phyloP scores from a whole-genome alignment of 768 basidiomycete genomes.

The Sistotremastrum niveocremeum region DNA sequence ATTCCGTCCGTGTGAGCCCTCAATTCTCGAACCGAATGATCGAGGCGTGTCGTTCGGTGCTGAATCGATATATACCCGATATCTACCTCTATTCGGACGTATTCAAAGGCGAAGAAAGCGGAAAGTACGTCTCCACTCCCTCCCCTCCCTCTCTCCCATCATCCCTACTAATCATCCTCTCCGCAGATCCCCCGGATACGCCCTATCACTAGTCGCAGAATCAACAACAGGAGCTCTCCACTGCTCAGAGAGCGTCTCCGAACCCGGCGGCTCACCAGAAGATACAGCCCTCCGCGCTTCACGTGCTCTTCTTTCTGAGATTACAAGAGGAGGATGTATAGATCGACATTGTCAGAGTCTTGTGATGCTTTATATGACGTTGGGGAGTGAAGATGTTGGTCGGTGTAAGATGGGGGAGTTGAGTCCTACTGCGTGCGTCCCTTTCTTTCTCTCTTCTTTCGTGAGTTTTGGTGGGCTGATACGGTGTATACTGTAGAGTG shows the following conservation, averaged over 20 bases:
- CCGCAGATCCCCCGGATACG: conserved; percentile 87
- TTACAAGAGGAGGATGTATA: conserved; percentile 76
- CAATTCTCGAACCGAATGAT: conserved; percentile 98
- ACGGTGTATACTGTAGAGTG: no score
- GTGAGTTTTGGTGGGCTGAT: no score
- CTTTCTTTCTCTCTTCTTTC: not conserved
- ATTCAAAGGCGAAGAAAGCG: conserved; percentile 94
- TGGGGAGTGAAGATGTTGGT: conserved; percentile 97
- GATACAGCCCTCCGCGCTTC: conserved; percentile 81
- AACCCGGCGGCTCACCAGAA: conserved; percentile 78
- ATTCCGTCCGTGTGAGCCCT: conserved; percentile 92
- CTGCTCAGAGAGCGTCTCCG: conserved; percentile 75
- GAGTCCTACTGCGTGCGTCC: conserved; percentile 63
- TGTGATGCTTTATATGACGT: conserved; percentile 78
- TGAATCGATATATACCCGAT: conserved; percentile 95
- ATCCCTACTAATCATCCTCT: not conserved
- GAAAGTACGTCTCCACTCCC: conserved; percentile 51
- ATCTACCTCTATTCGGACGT: conserved; percentile 98
- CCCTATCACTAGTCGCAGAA: conserved; percentile 78
- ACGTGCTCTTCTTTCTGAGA: conserved; percentile 63
- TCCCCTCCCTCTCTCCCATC: not conserved
- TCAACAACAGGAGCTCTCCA: conserved; percentile 84
- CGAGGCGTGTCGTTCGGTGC: conserved; percentile 78
- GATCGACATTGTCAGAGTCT: conserved; percentile 82
- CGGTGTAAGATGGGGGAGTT: conserved; percentile 78